A percentile compares a stretch with the other conserved stretches of the same genome.
These are phyloP conservation scores for Pseudogymnoascus sp. DNA, from an alignment of 2,329 filamentous ascomycete species.

Conservation along the genomic window DNA sequence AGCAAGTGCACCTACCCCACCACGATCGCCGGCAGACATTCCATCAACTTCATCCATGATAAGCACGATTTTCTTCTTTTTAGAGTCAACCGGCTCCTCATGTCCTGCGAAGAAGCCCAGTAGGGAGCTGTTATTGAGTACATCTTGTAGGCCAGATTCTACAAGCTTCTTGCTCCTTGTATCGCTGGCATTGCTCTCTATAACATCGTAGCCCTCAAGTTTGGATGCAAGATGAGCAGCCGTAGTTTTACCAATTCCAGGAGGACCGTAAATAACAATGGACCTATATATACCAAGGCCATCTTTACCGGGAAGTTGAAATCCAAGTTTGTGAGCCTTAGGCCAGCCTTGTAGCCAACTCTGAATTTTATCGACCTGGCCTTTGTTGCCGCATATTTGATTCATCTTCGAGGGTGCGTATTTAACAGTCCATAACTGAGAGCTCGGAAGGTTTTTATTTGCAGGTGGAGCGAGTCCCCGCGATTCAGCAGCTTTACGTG, in stretches of 20 bases:
- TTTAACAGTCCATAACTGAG: slow-evolving; percentile 84
- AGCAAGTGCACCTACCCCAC: slow-evolving; percentile 87
- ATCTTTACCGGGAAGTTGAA: slow-evolving; percentile 75
- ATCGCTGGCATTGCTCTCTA: slow-evolving; percentile 95
- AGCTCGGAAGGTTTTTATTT: slow-evolving; percentile 34
- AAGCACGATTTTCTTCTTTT: slow-evolving; percentile 87
- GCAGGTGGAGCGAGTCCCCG: slow-evolving; percentile 31
- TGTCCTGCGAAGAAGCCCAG: slow-evolving; percentile 83
- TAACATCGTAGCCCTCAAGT: slow-evolving; percentile 82
- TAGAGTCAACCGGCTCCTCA: slow-evolving; percentile 67
- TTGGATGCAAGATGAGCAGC: slow-evolving; percentile 91
- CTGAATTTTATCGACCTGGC: slow-evolving; percentile 79
- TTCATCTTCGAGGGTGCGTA: slow-evolving; percentile 79
- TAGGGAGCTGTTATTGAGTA: slow-evolving; percentile 88
- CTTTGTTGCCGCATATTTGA: slow-evolving; percentile 95
- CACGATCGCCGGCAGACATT: slow-evolving; percentile 95
- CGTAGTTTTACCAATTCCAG: slow-evolving; percentile 95
- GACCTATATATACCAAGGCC: slow-evolving; percentile 76
- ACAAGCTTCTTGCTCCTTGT: slow-evolving; percentile 93
- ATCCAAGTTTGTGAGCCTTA: slow-evolving; percentile 68
- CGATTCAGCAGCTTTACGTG: slow-evolving; percentile 30
- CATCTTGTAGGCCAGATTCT: slow-evolving; percentile 77
- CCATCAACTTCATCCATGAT: slow-evolving; percentile 99
- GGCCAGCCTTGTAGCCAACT: slow-evolving; percentile 78
- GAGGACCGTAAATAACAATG: slow-evolving; percentile 92